Evolutionary conservation across 108 stramenopile genomes (phyloP).

Genomic region (Nitzschia putrida): DNA sequence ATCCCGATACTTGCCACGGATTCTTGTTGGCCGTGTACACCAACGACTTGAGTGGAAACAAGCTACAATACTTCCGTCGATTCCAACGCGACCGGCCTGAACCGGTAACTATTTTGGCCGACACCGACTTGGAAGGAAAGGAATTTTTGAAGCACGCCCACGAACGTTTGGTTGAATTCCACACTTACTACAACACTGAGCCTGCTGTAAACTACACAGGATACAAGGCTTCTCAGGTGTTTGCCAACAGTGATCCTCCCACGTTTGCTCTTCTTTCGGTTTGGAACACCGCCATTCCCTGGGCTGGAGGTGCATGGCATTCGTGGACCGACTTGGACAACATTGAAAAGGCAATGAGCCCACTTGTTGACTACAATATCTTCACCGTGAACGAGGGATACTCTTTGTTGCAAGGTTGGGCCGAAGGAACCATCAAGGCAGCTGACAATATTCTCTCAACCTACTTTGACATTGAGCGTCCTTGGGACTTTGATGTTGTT

Average conservation of each 20-base stretch:
- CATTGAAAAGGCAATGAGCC: conserved; percentile 15
- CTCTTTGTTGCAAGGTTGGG: conserved; percentile 36
- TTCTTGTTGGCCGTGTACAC: conserved; percentile 40
- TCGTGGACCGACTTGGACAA: conserved; percentile 31
- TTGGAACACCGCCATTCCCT: conserved; percentile 25
- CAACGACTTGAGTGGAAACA: conserved; percentile 29
- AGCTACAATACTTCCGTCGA: conserved; percentile 37
- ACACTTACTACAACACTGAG: conserved; percentile 15
- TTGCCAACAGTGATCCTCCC: conserved; percentile 13
- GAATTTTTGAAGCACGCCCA: conserved; percentile 37
- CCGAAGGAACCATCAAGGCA: conserved; percentile 27
- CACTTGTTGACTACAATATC: conserved; percentile 14
- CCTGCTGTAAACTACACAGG: conserved; percentile 19
- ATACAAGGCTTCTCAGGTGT: conserved; percentile 8
- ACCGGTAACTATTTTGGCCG: conserved; percentile 33
- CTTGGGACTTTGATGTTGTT: conserved; percentile 30
- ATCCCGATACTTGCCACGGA: conserved; percentile 27
- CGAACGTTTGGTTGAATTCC: conserved; percentile 25
- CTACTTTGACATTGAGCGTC: conserved; percentile 26
- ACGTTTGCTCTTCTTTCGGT: conserved; percentile 24
- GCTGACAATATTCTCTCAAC: conserved; percentile 30
- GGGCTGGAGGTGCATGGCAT: conserved; percentile 44
- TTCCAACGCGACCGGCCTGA: conserved; percentile 40
- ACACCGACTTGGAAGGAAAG: conserved; percentile 16
- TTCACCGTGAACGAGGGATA: conserved; percentile 35